Evolutionary conservation across 768 basidiomycete genomes (phyloP), one percentile per base, ranked within the genome.

Genomic region (Rossbeevera mucosa): DNA sequence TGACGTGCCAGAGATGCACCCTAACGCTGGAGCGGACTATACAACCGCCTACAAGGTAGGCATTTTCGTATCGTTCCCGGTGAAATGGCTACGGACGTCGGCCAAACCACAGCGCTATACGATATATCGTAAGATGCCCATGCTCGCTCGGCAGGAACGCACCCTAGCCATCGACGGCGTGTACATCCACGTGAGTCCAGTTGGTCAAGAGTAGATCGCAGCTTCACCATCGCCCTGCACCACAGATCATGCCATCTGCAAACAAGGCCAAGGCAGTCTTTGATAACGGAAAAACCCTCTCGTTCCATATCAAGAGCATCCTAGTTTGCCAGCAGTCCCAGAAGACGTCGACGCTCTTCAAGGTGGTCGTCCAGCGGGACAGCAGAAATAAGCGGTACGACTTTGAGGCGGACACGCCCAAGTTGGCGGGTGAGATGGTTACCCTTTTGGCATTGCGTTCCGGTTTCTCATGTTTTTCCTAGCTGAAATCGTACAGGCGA

Each of bases 111-210:
- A 94, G 91, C 88, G 90, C 80, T 99, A 85, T 61, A 88, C 83
- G 0, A 89, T 99, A 16, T 91, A 89, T 65, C 86, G 95, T 44
- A 98, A 95, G 72, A 82, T 95, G 69, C 93, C 94, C 2, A 95
- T 94, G 88, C 74, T 92, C 22, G 85, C 98, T 44, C 81, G 92
- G 20, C 93, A 94, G 59, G 92, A 95, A 65, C 83, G 94, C 5
- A 83, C 85, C 2, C 79, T 99, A 2, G 94, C 95, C 13, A 91
- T 98, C 55, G 96, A 99, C 67, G 94, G 94, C 4, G 90, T 85
- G 57, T 97, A 97, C 61, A 83, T 96, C 30, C 91, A 94, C 65
- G 91, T 92, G 53, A 55, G 80, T 66, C 20, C 29, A 41, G 7
- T 22, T 14, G 18, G 4, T 50, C 48, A 14, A 22, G 41, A 13